Base-by-base conservation (phyloP, 2,329 filamentous ascomycete species). In the Aureobasidium sp. region DNA sequence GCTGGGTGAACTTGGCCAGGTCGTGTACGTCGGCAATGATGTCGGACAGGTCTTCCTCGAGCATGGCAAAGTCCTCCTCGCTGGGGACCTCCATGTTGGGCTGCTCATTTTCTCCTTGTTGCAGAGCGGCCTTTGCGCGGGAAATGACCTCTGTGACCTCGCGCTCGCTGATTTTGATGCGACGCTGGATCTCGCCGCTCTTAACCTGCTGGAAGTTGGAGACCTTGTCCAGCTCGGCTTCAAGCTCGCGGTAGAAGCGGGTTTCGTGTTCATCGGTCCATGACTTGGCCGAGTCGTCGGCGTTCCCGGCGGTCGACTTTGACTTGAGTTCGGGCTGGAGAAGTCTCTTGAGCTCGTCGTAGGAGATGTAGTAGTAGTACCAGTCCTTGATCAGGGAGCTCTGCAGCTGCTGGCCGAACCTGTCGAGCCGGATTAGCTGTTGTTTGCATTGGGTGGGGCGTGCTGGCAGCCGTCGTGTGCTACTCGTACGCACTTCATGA, bases 1-100 rank as follows among this genome's bases (percentile, higher is more conserved):
- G 79, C 78, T 97, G 93, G 7, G 96, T 95, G 74, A 96, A 99
- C 78, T 97, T 97, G 75, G 94, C 92, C 64, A 99, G 82, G 71
- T 99, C 94, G 76, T 99, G 93, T 25, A 99, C 94, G 72, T 99
- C 93, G 68, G 94, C 94, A 73, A 99, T 99, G 71, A 99, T 92
- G 74, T 99, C 94, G 77, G 91, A 96, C 71, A 99, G 78, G 70
- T 96, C 91, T 73, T 96, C 90, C 78, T 99, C 94, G 36, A 97
- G 83, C 69, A 96, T 79, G 79, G 95, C 85, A 70, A 97, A 97
- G 73, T 97, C 93, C 67, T 97, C 92, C 74, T 97, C 94, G 25
- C 85, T 86, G 0, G 90, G 89, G 0, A 70, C 73, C 58, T 76
- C 72, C 14, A 69, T 68, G 48, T 72, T 71, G 27, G 72, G 74